Evolutionary conservation across 768 basidiomycete genomes (phyloP), one percentile per base, ranked within the genome.

Genomic region (Suillus subluteus): DNA sequence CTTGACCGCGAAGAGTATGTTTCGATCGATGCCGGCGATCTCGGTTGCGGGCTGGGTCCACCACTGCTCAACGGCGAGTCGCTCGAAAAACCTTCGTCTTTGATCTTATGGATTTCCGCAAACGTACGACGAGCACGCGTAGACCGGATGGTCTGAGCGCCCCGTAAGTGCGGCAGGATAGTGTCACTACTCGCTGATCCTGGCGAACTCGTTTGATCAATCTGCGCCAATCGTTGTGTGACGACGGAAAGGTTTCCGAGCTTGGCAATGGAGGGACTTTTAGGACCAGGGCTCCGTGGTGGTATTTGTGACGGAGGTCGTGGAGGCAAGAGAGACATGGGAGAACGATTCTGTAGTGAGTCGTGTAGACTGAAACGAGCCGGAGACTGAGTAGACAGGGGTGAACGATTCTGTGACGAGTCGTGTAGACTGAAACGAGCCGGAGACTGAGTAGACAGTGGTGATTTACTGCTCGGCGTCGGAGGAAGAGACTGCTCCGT

Each of bases 231-330:
- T 43, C 90, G 87, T 68, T 88, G 85, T 66, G 84, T 86, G 56
- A 92, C 91, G 30, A 91, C 84, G 8, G 89, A 91, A 46, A 86
- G 75, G 64, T 83, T 82, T 66, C 82, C 84, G 18, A 91, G 81
- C 65, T 90, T 87, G 35, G 83, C 78, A 54, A 91, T 85, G 9
- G 90, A 91, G 6, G 89, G 87, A 65, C 87, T 90, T 63, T 73
- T 78, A 23, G 74, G 72, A 63, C 73, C 79, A 55, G 75, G 75
- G 56, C 71, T 65, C 54, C 21, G 6, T 54, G 18, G 32, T 23
- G 75, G 73, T 21, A 69, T 8, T 41, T 69, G 76, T 56, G 75
- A 73, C 23, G 73, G 76, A 9, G 72, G 71, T 8, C 66, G 71
- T 26, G 75, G 71, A 41, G 68, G 73, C 23, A 66, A 72, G 55